Conservation (phyloP, 495 filamentous ascomycete genomes). For the Pseudoneurospora amorphoporcata region DNA sequence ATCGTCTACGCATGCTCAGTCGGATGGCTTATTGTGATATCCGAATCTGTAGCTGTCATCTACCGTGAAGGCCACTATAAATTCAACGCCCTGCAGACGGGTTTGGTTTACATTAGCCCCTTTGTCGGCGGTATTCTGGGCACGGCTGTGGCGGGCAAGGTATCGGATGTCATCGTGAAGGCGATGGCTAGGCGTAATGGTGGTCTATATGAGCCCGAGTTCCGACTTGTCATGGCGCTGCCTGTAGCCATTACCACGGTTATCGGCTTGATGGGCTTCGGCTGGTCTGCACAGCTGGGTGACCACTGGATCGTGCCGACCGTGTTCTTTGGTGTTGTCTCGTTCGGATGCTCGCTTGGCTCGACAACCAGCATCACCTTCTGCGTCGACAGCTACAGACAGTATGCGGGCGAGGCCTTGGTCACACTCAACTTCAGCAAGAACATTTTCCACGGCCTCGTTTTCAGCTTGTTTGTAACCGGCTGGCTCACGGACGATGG, state of each 20-base stretch:
- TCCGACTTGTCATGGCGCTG: constrained; percentile 81
- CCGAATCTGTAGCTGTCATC: constrained; percentile 71
- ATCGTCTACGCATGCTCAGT: constrained; percentile 79
- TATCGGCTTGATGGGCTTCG: constrained; percentile 86
- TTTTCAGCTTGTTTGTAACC: constrained; percentile 88
- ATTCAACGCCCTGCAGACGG: constrained; percentile 70
- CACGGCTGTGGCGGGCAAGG: constrained; percentile 80
- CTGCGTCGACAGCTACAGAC: constrained; percentile 84
- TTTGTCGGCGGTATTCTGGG: constrained; percentile 85
- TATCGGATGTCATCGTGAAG: constrained; percentile 74
- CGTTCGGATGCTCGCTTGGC: constrained; percentile 86
- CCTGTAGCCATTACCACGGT: constrained; percentile 71
- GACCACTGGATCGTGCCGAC: constrained; percentile 88
- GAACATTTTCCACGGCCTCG: constrained; percentile 80
- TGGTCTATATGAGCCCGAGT: constrained; percentile 93
- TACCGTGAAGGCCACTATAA: constrained; percentile 63
- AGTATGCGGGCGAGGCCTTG: constrained; percentile 89
- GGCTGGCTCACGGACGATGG: constrained; percentile 71
- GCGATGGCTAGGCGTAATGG: constrained; percentile 76
- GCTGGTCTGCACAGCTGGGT: constrained; percentile 70
- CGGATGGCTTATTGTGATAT: constrained; percentile 92
- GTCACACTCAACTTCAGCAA: constrained; percentile 94
- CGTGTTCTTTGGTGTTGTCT: constrained; percentile 83
- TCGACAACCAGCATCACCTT: constrained; percentile 95
- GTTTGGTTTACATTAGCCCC: constrained; percentile 81